Evolutionary conservation across 768 basidiomycete genomes (phyloP).

Genomic region (Trametes maxima): DNA sequence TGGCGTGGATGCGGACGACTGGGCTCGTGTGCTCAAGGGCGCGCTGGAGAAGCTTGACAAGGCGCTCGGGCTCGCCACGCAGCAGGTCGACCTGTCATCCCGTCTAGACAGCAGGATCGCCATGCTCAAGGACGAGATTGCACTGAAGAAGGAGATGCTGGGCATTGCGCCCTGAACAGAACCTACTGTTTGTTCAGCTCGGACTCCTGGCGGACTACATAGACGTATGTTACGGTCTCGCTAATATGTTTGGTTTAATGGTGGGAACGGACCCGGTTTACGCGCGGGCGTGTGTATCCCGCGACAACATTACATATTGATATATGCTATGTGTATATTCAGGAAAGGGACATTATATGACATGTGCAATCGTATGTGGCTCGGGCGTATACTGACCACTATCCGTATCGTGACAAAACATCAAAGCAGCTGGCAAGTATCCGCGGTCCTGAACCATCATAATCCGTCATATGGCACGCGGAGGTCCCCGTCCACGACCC

Average conservation of each 20-base stretch:
- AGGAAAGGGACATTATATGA: neutral
- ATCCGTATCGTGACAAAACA: neutral
- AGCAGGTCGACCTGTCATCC: constrained; percentile 62
- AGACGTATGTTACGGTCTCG: constrained; percentile 6
- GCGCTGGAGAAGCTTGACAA: constrained; percentile 55
- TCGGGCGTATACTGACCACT: neutral
- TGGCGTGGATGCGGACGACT: constrained; percentile 32
- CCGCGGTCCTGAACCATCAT: neutral
- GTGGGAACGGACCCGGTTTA: too few relatives aligned
- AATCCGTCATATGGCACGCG: constrained; percentile 28
- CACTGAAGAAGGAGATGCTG: constrained; percentile 54
- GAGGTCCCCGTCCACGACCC: constrained; percentile 32
- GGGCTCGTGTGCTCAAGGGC: constrained; percentile 50
- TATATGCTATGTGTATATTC: neutral
- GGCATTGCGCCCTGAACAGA: neutral
- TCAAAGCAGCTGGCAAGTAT: neutral
- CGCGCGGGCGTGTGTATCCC: neutral
- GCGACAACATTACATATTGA: neutral
- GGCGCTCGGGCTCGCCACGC: constrained; percentile 51
- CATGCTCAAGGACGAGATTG: constrained; percentile 74
- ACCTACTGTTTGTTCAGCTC: neutral
- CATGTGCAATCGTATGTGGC: neutral
- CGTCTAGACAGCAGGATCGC: constrained; percentile 69
- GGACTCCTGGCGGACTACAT: neutral
- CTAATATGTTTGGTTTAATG: constrained; percentile 8